These are phyloP conservation scores for Lepiota brunneoincarnata DNA, from an alignment of 768 basidiomycete genomes.

Conservation along the genomic window DNA sequence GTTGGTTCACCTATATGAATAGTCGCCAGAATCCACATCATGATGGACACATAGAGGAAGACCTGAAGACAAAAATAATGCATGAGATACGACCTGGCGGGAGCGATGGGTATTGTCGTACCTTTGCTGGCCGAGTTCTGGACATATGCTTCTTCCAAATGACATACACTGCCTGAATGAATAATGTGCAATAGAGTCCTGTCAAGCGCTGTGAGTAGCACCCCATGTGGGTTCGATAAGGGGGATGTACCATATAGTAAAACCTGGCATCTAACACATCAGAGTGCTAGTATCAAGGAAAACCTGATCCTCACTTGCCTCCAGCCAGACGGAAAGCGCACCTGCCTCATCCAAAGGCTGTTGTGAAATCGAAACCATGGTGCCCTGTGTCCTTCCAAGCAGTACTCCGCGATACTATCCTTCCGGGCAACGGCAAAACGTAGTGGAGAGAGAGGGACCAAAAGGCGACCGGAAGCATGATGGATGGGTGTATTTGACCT, in stretches of 20 bases:
- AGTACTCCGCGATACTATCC: no score
- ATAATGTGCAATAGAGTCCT: constrained; percentile 18
- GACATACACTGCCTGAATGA: constrained; percentile 14
- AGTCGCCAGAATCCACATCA: constrained; percentile 16
- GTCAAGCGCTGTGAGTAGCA: background rate
- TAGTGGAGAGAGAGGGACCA: no score
- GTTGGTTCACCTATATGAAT: constrained; percentile 16
- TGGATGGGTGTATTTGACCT: no score
- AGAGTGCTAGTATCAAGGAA: background rate
- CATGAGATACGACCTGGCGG: background rate
- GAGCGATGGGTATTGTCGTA: background rate
- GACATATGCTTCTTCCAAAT: constrained; percentile 11
- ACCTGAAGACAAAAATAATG: constrained; percentile 8
- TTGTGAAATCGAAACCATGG: no score
- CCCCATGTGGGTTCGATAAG: background rate
- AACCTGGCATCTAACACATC: constrained; percentile 1
- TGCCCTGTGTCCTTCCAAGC: no score
- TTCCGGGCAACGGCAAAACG: no score
- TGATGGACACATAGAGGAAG: constrained; percentile 10
- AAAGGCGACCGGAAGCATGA: no score
- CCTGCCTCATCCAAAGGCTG: constrained; percentile 11
- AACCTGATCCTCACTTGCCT: constrained; percentile 6
- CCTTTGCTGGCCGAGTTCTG: constrained; percentile 12
- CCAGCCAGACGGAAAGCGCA: constrained; percentile 15
- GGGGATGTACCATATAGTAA: constrained; percentile 11